Conservation (phyloP, 495 filamentous ascomycete genomes). For the Hypoxylon lienhwacheense region DNA sequence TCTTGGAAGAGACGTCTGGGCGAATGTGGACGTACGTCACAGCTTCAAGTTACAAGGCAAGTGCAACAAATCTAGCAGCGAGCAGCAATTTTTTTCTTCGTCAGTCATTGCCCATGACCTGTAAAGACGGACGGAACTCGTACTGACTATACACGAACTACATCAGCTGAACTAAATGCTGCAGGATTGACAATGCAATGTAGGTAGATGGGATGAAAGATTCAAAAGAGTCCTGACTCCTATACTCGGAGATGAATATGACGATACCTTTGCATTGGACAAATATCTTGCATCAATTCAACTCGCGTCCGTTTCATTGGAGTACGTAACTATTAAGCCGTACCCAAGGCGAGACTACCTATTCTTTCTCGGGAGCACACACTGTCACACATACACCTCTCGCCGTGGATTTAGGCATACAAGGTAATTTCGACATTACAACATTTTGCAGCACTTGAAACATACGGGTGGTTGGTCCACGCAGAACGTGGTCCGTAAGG, state of each 20-base stretch:
- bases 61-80: slow-evolving; percentile 29
- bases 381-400: background rate
- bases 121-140: too few species aligned
- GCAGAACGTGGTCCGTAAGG: background rate
- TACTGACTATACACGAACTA: too few species aligned
- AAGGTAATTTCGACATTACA: slow-evolving; percentile 10
- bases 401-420: background rate
- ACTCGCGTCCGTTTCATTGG: too few species aligned
- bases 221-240: too few species aligned
- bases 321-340: too few species aligned
- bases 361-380: too few species aligned
- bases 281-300: too few species aligned
- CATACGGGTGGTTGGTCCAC: background rate
- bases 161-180: too few species aligned
- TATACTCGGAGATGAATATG: too few species aligned
- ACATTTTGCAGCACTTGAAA: slow-evolving; percentile 28
- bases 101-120: slow-evolving; percentile 32
- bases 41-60: slow-evolving; percentile 45
- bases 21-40: slow-evolving; percentile 30
- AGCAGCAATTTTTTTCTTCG: slow-evolving; percentile 28
- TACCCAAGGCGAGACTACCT: too few species aligned
- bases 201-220: background rate
- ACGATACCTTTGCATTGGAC: too few species aligned
- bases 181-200: too few species aligned
- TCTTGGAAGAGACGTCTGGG: slow-evolving; percentile 16